phyloP scores from a whole-genome alignment of 495 filamentous ascomycete species.

The Penicillium riverlandense region DNA sequence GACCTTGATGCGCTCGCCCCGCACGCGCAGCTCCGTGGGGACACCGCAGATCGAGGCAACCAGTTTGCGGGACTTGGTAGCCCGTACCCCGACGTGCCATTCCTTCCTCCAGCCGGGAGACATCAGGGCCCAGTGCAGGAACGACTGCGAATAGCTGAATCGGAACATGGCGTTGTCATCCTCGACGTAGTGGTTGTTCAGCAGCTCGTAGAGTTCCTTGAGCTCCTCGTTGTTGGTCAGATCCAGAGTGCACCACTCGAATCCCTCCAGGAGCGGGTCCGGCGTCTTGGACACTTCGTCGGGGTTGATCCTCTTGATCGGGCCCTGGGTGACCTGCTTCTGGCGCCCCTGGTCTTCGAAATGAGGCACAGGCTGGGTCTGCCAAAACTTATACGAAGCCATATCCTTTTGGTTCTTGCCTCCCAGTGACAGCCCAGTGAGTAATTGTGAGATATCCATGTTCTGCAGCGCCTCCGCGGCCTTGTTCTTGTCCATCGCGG shows the following conservation, averaged over 20 bases:
- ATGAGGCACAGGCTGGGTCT: constrained; percentile 87
- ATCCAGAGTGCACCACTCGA: constrained; percentile 92
- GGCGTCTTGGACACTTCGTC: constrained; percentile 68
- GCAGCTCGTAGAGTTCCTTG: constrained; percentile 78
- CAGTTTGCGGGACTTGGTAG: constrained; percentile 66
- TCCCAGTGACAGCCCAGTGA: constrained; percentile 68
- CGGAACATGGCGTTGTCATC: constrained; percentile 95
- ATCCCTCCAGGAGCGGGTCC: constrained; percentile 60
- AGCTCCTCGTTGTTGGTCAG: constrained; percentile 61
- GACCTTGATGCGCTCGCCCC: constrained; percentile 62
- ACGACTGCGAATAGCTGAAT: constrained; percentile 85
- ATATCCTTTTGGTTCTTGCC: constrained; percentile 93
- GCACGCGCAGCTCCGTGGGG: constrained; percentile 73
- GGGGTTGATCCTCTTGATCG: constrained; percentile 64
- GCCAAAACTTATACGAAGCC: constrained; percentile 96
- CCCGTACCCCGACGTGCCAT: constrained; percentile 93
- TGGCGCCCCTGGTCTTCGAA: constrained; percentile 52
- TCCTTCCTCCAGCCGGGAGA: constrained; percentile 91
- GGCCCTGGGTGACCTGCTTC: constrained; percentile 43
- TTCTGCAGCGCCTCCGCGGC: constrained; percentile 59
- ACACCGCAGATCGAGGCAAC: constrained; percentile 94
- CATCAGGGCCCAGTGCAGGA: constrained; percentile 89
- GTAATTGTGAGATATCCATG: constrained; percentile 66
- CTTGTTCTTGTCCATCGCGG: constrained; percentile 34
- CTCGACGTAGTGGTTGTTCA: constrained; percentile 92